Evolutionary conservation across 202 grass and related monocot genomes (phyloP), one percentile per base, ranked within the genome.

Genomic region (Zoysia matrella): DNA sequence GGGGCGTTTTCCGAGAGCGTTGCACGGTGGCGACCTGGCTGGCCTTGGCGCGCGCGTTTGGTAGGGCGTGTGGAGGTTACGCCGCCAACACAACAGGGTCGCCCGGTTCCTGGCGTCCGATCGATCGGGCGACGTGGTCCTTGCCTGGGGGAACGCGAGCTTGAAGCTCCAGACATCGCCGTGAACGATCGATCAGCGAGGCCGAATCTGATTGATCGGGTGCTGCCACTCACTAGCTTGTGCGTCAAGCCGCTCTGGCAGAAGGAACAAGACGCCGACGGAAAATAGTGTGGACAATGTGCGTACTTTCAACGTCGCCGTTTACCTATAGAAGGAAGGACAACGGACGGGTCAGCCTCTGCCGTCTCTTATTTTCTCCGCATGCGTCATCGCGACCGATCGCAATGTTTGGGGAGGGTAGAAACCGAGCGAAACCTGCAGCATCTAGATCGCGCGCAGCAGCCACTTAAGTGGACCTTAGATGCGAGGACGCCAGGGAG

Each of bases 331-430:
- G 11, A 53, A 2, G 3, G 9, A 3, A 70, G 30, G 30, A 50
- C 15, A 4, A 49, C 11, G 40, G 77, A 60, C 15, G 4, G 43
- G 40, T 66, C 22, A 51, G 58, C 43, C n/a, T 54, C 14, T 40
- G 4, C 43, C 5, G 5, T 36, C 42, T 13, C 57, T 14, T 62
- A 39, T 14, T 76, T 76, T 75, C 47, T 63, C 45, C 2, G 8
- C 75, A 41, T 7, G 71, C 40, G 46, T 52, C 56, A 52, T 45
- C 15, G 65, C 53, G 4, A 52, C 30, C 30, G 30, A 36, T 14
- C 11, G 53, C 46, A 54, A 41, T 3, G 63, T 68, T 51, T 76
- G 65, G 55, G 70, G 73, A 77, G 36, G n/a, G 22, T 7, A n/a
- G 74, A 63, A 64, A 53, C 7, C 36, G 67, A 18, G 46, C 46